Evolutionary conservation across 2,329 filamentous ascomycete genomes (phyloP).

Genomic region (Sporothrix schenckii): DNA sequence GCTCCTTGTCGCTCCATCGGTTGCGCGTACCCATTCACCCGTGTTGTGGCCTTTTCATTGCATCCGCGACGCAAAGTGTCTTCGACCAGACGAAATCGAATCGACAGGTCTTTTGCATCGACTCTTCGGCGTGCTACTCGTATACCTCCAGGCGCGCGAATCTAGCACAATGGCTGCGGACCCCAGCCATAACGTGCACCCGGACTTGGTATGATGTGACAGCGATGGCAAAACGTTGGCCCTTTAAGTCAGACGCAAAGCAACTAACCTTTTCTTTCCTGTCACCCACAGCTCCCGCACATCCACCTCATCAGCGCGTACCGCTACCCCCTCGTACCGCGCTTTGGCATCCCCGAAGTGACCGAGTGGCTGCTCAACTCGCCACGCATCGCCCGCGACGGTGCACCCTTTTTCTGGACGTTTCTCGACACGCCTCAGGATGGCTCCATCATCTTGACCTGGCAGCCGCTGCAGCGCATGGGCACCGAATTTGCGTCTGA

Average conservation of each 20-base stretch:
- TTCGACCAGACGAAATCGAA: background rate
- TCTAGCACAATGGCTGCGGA: conserved; percentile 39
- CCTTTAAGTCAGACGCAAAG: too few relatives aligned
- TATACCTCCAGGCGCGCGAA: background rate
- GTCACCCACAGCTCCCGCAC: conserved; percentile 70
- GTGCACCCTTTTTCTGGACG: conserved; percentile 88
- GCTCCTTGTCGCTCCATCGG: background rate
- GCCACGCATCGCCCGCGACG: conserved; percentile 80
- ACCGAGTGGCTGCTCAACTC: conserved; percentile 82
- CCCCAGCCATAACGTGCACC: conserved; percentile 44
- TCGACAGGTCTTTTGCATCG: background rate
- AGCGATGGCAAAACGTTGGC: background rate
- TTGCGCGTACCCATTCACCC: background rate
- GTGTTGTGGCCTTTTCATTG: conserved; percentile 13
- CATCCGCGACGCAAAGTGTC: conserved; percentile 15
- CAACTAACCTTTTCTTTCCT: background rate
- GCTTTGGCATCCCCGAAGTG: conserved; percentile 73
- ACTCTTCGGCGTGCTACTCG: background rate
- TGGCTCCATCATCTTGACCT: conserved; percentile 80
- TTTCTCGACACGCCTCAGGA: conserved; percentile 82
- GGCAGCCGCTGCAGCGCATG: conserved; percentile 77
- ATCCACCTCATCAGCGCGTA: conserved; percentile 86
- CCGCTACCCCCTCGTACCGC: conserved; percentile 73
- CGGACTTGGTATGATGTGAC: conserved; percentile 40
- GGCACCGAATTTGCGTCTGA: conserved; percentile 81